Evolutionary conservation across 257 asterid genomes (phyloP), one percentile per base, ranked within the genome.

Genomic region (Parsonsia alboflavescens): DNA sequence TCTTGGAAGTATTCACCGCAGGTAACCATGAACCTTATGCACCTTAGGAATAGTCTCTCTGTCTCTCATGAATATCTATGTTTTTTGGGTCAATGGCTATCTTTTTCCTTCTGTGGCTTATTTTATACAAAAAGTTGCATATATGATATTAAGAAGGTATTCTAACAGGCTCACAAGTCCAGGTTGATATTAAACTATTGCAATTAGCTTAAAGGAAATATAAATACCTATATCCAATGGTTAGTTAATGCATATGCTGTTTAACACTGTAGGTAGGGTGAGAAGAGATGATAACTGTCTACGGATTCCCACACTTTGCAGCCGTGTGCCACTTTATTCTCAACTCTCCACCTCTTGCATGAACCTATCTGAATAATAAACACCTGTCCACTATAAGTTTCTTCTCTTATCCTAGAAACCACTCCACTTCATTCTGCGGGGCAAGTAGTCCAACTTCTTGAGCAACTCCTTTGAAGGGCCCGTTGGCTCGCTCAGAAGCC

Each of bases 1-100:
- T 68, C 96, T 95, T 81, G 99, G 99, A 76, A 89, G 97, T 82
- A 92, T 92, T 59, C 98, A 95, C 85, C 86, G 96, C 93, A 88
- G 99, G 99, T 92, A 88, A 87, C 70, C 70, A 36, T 80, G 83
- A 65, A 61, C 44, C 44, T 19, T 63, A 33, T 33, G 39, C 39
- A 33, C 39, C 39, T 33, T 33, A 33, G 39, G 39, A 33, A 33
- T 33, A 33, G 39, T 3, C 39, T 33, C 39, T 33, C 39, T 33
- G 2, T 33, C 1, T 33, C 39, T 33, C 70, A 64, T 6, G 5
- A 24, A 64, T 21, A 19, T 39, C 49, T 30, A 2, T 19, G 24
- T 39, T 39, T 59, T 33, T 10, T 39, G 17, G 70, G 46, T 63
- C 45, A 17, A 17, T 64, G 49, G 15, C 30, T 64, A 39, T 64